Percentiles rank a stretch among this genome's conserved stretches.
These are phyloP conservation scores for Pleurotus tuber-regium DNA, from an alignment of 768 basidiomycete species.

Conservation along the genomic window DNA sequence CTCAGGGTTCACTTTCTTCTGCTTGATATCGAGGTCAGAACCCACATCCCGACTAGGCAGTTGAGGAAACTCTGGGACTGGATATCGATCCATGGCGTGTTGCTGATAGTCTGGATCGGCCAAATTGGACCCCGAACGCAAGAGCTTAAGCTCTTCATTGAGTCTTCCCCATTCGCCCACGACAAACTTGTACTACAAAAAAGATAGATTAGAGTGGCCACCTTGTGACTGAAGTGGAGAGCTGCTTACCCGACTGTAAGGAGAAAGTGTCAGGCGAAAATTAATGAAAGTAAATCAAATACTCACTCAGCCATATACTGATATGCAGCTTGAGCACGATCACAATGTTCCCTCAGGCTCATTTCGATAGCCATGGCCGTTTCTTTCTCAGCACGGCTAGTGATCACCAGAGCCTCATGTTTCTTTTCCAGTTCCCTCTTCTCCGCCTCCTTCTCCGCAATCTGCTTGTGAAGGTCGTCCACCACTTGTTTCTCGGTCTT, in stretches of 20 bases:
- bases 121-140: neutral
- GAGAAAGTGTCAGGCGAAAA: constrained; percentile 11
- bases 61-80: constrained; percentile 8
- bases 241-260: constrained; percentile 30
- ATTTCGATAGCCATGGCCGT: constrained; percentile 49
- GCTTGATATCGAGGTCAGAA: constrained; percentile 6
- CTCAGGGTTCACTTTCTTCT: neutral
- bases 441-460: constrained; percentile 31
- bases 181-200: constrained; percentile 30
- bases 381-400: constrained; percentile 48
- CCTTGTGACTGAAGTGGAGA: neutral
- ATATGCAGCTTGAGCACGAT: constrained; percentile 42
- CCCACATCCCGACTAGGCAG: constrained; percentile 7
- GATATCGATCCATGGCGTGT: constrained; percentile 4
- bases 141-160: constrained; percentile 15
- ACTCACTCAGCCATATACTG: constrained; percentile 40
- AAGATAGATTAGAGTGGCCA: constrained; percentile 8
- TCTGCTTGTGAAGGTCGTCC: constrained; percentile 25
- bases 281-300: constrained; percentile 6
- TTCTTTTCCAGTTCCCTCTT: constrained; percentile 33
- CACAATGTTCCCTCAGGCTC: constrained; percentile 51
- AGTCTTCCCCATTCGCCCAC: constrained; percentile 28
- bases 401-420: constrained; percentile 37
- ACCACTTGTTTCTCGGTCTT: constrained; percentile 30
- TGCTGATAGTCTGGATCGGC: constrained; percentile 1